Evolutionary conservation across 257 asterid genomes (phyloP).

Genomic region (Petunia axillaris): DNA sequence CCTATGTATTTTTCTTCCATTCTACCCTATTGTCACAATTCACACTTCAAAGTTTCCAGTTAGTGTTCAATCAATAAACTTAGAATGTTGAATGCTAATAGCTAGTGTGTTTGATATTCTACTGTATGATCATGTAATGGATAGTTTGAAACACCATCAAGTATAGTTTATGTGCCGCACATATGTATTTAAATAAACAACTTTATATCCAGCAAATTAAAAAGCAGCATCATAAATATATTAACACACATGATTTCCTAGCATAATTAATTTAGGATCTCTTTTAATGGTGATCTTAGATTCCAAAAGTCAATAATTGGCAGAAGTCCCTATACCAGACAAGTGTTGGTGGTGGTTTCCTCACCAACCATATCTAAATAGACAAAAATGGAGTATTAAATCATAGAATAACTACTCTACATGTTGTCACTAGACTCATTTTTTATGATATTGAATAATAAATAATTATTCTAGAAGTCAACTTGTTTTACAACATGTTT

Average conservation of each 20-base stretch:
- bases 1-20: neutral
- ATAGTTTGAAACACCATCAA: neutral
- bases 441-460: neutral
- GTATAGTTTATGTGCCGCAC: too few relatives aligned
- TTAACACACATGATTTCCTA: neutral
- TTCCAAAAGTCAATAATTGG: conserved; percentile 16
- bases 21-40: neutral
- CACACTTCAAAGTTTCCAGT: neutral
- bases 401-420: neutral
- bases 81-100: too few relatives aligned
- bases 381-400: neutral
- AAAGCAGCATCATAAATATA: neutral
- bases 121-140: neutral
- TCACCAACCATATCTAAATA: conserved; percentile 14
- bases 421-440: neutral
- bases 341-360: neutral
- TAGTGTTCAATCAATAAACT: neutral
- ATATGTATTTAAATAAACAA: neutral
- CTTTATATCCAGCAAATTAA: neutral
- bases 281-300: neutral
- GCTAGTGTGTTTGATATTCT: too few relatives aligned
- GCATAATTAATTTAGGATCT: neutral
- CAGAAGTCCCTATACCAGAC: neutral
- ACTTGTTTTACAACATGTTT: neutral
- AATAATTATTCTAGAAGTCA: neutral